phyloP scores from a whole-genome alignment of 257 asterid genomes.

The Solanum okadae region DNA sequence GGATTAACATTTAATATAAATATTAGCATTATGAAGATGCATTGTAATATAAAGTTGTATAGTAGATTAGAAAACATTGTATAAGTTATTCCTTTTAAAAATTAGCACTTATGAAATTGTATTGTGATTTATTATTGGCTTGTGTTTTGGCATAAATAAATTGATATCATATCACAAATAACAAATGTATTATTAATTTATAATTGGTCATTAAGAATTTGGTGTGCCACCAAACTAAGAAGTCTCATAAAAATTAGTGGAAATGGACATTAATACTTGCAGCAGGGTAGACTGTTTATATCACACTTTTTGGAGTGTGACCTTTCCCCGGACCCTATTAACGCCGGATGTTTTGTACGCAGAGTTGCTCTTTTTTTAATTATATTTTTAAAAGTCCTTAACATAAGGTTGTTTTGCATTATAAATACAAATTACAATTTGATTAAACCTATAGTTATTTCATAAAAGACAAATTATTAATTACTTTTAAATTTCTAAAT shows the following conservation, averaged over 20 bases:
- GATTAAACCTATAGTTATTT: too few relatives aligned
- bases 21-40: background rate
- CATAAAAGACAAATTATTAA: too few relatives aligned
- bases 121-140: background rate
- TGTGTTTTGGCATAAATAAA: background rate
- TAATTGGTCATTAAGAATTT: background rate
- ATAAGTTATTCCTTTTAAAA: background rate
- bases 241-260: background rate
- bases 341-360: background rate
- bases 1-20: background rate
- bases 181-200: background rate
- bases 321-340: too few relatives aligned
- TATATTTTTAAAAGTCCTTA: too few relatives aligned
- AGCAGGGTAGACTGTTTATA: background rate
- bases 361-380: background rate
- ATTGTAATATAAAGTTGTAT: background rate
- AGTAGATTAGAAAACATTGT: background rate
- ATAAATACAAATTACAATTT: too few relatives aligned
- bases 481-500: too few relatives aligned
- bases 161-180: background rate
- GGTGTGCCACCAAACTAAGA: background rate
- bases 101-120: background rate
- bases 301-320: background rate
- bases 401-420: background rate
- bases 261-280: background rate